These are phyloP conservation scores for Beauveria medogensis DNA, from an alignment of 2,329 filamentous ascomycete species.

Conservation along the genomic window DNA sequence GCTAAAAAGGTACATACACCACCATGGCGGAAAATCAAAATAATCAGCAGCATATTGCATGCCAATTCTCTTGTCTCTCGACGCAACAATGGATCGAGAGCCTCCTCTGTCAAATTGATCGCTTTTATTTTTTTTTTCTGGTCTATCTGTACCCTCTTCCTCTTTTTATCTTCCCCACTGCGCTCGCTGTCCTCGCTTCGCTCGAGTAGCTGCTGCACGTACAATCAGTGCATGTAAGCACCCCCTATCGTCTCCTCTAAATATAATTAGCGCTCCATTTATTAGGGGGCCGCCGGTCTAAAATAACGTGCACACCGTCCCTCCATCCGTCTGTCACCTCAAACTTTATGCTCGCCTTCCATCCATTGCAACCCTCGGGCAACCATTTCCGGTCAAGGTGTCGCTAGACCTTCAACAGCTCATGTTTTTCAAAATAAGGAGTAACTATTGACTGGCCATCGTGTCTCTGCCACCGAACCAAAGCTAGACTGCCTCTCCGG, in stretches of 20 bases:
- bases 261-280: slow-evolving; percentile 3
- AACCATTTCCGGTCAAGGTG: not conserved
- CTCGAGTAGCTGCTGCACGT: not conserved
- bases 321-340: not conserved
- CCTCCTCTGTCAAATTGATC: too few relatives aligned
- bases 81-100: too few relatives aligned
- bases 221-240: not conserved
- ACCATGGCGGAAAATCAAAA: too few relatives aligned
- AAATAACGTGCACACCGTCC: not conserved
- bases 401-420: too few relatives aligned
- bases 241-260: not conserved
- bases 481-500: not conserved
- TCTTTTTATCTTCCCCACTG: not conserved
- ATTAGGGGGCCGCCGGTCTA: not conserved
- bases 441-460: too few relatives aligned
- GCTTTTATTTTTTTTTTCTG: too few relatives aligned
- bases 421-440: too few relatives aligned
- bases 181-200: not conserved
- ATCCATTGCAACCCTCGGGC: not conserved
- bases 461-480: not conserved
- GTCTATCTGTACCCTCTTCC: not conserved
- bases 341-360: not conserved
- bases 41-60: too few relatives aligned
- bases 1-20: too few relatives aligned
- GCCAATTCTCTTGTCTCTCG: too few relatives aligned